phyloP scores from a whole-genome alignment of 345 rosid genomes.

The Populus pruinosa region DNA sequence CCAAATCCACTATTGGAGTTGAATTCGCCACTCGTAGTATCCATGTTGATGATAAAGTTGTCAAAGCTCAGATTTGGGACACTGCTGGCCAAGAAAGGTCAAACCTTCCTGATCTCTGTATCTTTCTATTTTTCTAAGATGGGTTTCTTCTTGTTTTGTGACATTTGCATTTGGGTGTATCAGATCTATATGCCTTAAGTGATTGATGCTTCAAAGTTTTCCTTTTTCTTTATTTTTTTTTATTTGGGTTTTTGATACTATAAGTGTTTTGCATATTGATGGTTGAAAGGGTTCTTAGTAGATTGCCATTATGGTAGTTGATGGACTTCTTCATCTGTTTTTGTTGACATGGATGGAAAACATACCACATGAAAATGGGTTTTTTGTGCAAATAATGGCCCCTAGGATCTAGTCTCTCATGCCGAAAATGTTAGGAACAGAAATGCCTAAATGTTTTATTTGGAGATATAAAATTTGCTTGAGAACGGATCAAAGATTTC shows the following conservation, averaged over 20 bases:
- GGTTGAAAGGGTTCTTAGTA: not conserved
- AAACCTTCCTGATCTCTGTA: not conserved
- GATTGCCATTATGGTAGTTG: not conserved
- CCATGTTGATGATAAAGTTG: constrained; percentile 29
- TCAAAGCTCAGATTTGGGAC: constrained; percentile 32
- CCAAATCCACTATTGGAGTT: constrained; percentile 30
- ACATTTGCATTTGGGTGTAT: not conserved
- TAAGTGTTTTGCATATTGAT: not conserved
- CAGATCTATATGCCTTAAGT: constrained; percentile 2
- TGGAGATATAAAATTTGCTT: not conserved
- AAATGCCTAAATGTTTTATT: not conserved
- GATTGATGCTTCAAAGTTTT: not conserved
- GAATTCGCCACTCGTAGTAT: constrained; percentile 31
- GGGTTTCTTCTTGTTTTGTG: constrained; percentile 1
- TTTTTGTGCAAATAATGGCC: too few species aligned
- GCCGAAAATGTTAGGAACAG: not conserved
- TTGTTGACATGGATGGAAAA: not conserved
- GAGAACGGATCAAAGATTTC: not conserved
- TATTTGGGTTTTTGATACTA: not conserved
- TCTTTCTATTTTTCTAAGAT: not conserved
- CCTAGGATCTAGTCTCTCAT: not conserved
- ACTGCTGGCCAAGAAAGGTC: constrained; percentile 31
- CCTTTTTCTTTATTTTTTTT: not conserved
- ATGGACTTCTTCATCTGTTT: not conserved
- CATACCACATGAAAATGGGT: not conserved